Evolutionary conservation across 208 protist genomes (phyloP), one percentile per base, ranked within the genome.

Genomic region (Pavlovales sp.): DNA sequence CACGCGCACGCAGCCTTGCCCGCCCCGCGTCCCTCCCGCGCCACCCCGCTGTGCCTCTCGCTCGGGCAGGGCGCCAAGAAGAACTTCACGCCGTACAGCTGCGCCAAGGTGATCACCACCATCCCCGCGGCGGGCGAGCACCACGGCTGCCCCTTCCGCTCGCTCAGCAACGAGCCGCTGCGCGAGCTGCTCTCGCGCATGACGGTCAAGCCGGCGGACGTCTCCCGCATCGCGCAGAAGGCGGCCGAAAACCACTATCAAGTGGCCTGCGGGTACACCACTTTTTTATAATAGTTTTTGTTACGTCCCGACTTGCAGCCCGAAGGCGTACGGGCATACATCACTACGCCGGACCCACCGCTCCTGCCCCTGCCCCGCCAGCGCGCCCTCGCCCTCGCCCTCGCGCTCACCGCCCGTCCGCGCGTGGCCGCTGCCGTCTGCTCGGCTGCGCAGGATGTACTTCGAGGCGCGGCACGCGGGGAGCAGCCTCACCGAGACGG

Each of bases 71-170:
- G 57, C 57, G 14, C 5, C 14, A 71, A 71, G 57, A 71, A 71
- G 57, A 71, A 71, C 57, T 71, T n/a, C 57, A 71, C 57, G 57
- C 57, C 57, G 57, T 36, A 30, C 37, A 79, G 79, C 39, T 92
- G 88, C 82, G 47, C 41, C 0, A 83, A 40, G 18, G 84, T 90
- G 78, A 90, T 90, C 75, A 80, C 80, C 34, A 5, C 34, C 38
- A 41, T 75, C 14, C 28, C 91, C 36, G 75, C 67, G 18, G 2
- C 75, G 14, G 90, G 87, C 36, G 89, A 95, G 77, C 41, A 91
- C 28, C 93, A 95, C 88, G 94, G 94, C 38, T 96, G 94, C 86
- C 94, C 94, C 0, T 96, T 95, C 84, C 67, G 88, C 18, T 84
- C 92, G 41, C 91, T 90, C 41, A 67, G 90, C 20, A 46, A 38